Base-by-base conservation (phyloP, 2,329 filamentous ascomycete species). In the Colletotrichum magnum region DNA sequence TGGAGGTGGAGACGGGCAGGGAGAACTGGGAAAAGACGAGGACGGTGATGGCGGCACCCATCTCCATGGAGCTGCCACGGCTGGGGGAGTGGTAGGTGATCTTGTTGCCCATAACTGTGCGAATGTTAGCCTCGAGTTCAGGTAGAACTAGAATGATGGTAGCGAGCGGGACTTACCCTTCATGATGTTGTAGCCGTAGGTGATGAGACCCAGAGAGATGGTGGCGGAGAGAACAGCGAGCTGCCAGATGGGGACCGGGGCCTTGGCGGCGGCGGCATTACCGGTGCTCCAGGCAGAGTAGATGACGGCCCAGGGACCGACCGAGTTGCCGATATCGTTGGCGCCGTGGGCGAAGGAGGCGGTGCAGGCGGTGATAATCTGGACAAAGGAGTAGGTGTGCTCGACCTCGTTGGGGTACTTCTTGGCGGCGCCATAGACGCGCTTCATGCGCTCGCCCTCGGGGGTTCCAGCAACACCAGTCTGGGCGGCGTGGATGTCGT, bases 151-250 rank as follows among this genome's bases (percentile, higher is more conserved):
- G 15, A 21, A 1, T 16, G 7, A 24, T 5, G 2, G 28, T 12
- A 10, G 6, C 9, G 9, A n/a, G 7, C 6, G 12, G 1, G 21
- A 72, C 86, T 79, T 81, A 89, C 88, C 89, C 83, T 93, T 93
- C 92, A 94, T 94, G 82, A 94, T 94, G 84, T 94, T 94, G 84
- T 94, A 94, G 10, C 92, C 92, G 75, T 94, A 94, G 15, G 92
- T 94, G 76, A 90, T 84, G 66, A 94, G 85, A 73, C 92, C 92
- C 50, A 90, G 71, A 54, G 86, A 93, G 76, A 94, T 90, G 47
- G 84, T 88, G 1, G 84, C 78, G 28, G 89, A 85, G 13, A 93
- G 82, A 18, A 94, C 90, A 58, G 90, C 93, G 63, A 95, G 86
- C 80, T 94, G 92, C 93, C 93, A 95, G 53, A 92, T 76, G 4